These are phyloP conservation scores for Thecaphora frezii DNA, from an alignment of 1,284 basidiomycete genomes.

Conservation along the genomic window DNA sequence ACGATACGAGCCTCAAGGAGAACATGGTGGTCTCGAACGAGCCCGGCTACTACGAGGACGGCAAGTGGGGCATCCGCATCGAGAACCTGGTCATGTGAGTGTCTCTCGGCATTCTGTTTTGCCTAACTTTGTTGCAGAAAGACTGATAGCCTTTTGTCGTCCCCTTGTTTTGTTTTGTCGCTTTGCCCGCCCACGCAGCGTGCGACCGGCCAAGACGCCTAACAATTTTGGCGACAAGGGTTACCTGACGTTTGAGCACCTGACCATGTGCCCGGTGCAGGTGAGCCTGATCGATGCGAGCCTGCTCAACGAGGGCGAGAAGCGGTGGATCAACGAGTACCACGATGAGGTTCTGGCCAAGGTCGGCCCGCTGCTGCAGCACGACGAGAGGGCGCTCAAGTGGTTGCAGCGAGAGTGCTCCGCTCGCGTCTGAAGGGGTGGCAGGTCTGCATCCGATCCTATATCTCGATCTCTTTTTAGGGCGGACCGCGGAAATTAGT, in stretches of 20 bases:
- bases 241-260: conserved; percentile 44
- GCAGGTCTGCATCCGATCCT: no score
- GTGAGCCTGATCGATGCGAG: conserved; percentile 74
- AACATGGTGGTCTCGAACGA: conserved; percentile 62
- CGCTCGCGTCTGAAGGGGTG: conserved; percentile 16
- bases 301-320: conserved; percentile 71
- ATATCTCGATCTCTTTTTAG: no score
- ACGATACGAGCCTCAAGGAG: conserved; percentile 55
- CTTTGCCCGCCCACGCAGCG: conserved; percentile 10
- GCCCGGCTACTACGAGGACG: conserved; percentile 91
- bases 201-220: conserved; percentile 63
- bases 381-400: conserved; percentile 71
- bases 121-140: neutral
- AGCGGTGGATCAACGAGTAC: conserved; percentile 81
- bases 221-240: conserved; percentile 76
- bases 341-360: conserved; percentile 77
- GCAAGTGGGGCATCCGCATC: conserved; percentile 87
- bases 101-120: neutral
- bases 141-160: no score
- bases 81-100: conserved; percentile 66
- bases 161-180: neutral
- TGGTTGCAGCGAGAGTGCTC: conserved; percentile 75
- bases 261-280: conserved; percentile 71
- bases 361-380: conserved; percentile 73
- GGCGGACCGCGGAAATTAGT: no score